These are phyloP conservation scores for Hyaloscypha hepaticicola DNA, from an alignment of 495 filamentous ascomycete species.

Conservation along the genomic window DNA sequence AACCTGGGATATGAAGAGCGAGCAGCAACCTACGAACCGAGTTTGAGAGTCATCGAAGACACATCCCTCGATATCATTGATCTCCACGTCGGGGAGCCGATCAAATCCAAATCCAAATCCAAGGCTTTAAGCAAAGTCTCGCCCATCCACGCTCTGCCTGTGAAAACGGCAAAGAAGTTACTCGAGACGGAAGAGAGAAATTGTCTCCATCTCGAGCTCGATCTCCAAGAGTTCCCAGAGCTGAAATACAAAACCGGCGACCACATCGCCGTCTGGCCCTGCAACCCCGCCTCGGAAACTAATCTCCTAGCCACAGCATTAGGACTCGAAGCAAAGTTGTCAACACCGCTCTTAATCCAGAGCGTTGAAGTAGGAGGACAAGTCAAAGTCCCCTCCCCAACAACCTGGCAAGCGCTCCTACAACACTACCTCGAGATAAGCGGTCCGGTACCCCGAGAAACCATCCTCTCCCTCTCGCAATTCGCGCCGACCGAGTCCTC, in stretches of 20 bases:
- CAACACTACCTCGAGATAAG: slow-evolving; percentile 27
- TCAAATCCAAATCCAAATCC: slow-evolving; percentile 25
- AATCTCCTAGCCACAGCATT: slow-evolving; percentile 9
- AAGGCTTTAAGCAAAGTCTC: slow-evolving; percentile 30
- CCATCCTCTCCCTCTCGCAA: background rate
- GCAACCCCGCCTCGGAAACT: slow-evolving; percentile 23
- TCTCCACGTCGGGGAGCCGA: slow-evolving; percentile 43
- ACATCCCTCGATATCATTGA: slow-evolving; percentile 40
- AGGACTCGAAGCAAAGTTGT: background rate
- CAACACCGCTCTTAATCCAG: slow-evolving; percentile 33
- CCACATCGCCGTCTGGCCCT: slow-evolving; percentile 25
- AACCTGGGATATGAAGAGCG: slow-evolving; percentile 41
- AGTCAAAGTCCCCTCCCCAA: slow-evolving; percentile 20
- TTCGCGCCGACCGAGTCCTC: slow-evolving; percentile 14
- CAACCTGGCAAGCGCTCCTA: slow-evolving; percentile 18
- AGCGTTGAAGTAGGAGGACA: slow-evolving; percentile 15
- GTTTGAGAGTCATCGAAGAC: slow-evolving; percentile 40
- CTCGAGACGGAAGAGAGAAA: slow-evolving; percentile 5
- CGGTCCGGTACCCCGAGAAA: slow-evolving; percentile 18
- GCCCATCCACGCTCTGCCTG: slow-evolving; percentile 36
- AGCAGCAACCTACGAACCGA: slow-evolving; percentile 42
- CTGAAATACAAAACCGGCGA: slow-evolving; percentile 29
- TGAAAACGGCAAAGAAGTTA: slow-evolving; percentile 36
- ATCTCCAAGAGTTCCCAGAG: slow-evolving; percentile 19
- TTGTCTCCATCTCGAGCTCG: slow-evolving; percentile 27